phyloP scores from a whole-genome alignment of 495 filamentous ascomycete genomes.

The Staphylotrichum longicolle region DNA sequence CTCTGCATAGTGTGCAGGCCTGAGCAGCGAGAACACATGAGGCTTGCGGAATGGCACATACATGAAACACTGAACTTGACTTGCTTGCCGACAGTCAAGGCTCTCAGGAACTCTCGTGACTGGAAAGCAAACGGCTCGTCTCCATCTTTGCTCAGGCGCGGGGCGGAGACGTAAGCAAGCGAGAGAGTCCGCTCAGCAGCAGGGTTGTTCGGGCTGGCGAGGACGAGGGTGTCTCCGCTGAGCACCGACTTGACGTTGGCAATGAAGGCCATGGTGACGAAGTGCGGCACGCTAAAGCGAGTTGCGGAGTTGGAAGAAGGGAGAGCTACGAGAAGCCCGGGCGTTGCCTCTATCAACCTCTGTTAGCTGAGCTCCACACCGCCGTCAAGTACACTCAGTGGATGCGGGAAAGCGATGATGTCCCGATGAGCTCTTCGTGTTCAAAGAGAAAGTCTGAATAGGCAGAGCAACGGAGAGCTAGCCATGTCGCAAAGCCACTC shows the following conservation, averaged over 20 bases:
- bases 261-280: slow-evolving; percentile 40
- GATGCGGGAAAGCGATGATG: too few relatives aligned
- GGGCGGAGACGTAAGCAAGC: slow-evolving; percentile 86
- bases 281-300: not conserved
- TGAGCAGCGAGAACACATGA: not conserved
- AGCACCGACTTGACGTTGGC: slow-evolving; percentile 91
- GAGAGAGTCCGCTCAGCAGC: slow-evolving; percentile 79
- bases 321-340: not conserved
- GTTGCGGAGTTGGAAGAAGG: not conserved
- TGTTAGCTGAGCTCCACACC: slow-evolving; percentile 9
- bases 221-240: slow-evolving; percentile 86
- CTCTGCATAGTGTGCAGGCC: not conserved
- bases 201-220: slow-evolving; percentile 70
- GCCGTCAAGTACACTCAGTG: too few relatives aligned
- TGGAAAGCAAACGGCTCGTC: slow-evolving; percentile 91
- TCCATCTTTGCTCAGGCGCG: slow-evolving; percentile 79
- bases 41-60: slow-evolving; percentile 15
- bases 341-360: slow-evolving; percentile 3
- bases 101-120: slow-evolving; percentile 87
- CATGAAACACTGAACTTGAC: slow-evolving; percentile 75
- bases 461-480: too few relatives aligned
- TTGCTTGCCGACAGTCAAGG: slow-evolving; percentile 77
- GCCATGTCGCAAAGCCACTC: too few relatives aligned
- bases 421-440: too few relatives aligned
- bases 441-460: not conserved